phyloP scores from a whole-genome alignment of 768 basidiomycete species.

The Collybia sordida region DNA sequence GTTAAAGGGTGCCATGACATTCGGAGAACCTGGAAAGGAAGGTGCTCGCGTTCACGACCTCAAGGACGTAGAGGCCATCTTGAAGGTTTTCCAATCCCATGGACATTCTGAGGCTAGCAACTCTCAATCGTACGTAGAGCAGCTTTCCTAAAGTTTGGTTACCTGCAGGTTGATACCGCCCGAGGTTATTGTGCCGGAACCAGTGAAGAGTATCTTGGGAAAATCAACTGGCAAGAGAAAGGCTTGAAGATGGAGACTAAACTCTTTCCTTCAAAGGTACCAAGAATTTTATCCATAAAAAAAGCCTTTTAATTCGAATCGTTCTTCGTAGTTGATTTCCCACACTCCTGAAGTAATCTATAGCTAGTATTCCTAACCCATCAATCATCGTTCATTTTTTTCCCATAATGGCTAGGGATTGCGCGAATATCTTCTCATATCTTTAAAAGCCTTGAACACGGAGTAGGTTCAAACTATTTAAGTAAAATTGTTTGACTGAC shows the following conservation, averaged over 20 bases:
- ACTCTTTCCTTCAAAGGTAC: conserved; percentile 41
- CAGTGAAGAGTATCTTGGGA: conserved; percentile 55
- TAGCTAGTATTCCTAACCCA: neutral
- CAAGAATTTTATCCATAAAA: neutral
- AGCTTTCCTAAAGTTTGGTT: neutral
- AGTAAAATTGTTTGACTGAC: neutral
- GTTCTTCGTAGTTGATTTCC: conserved; percentile 6
- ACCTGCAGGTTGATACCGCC: conserved; percentile 16
- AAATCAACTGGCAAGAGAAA: conserved; percentile 46
- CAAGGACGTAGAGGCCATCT: conserved; percentile 41
- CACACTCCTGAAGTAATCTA: conserved; percentile 30
- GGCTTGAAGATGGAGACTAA: conserved; percentile 62
- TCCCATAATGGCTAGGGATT: conserved; percentile 30
- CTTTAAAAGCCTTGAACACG: conserved; percentile 42
- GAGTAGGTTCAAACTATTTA: conserved; percentile 33
- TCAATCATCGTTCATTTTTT: too few relatives aligned
- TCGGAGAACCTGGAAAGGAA: conserved; percentile 37
- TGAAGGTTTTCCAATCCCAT: conserved; percentile 47
- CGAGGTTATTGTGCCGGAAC: conserved; percentile 48
- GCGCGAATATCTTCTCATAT: conserved; percentile 43
- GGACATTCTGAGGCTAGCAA: conserved; percentile 42
- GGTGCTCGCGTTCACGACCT: conserved; percentile 41
- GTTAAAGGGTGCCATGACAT: conserved; percentile 45
- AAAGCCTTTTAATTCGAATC: neutral
- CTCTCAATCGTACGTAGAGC: too few relatives aligned